Base-by-base conservation (phyloP, 768 basidiomycete species). In the Termitomyces sp. region DNA sequence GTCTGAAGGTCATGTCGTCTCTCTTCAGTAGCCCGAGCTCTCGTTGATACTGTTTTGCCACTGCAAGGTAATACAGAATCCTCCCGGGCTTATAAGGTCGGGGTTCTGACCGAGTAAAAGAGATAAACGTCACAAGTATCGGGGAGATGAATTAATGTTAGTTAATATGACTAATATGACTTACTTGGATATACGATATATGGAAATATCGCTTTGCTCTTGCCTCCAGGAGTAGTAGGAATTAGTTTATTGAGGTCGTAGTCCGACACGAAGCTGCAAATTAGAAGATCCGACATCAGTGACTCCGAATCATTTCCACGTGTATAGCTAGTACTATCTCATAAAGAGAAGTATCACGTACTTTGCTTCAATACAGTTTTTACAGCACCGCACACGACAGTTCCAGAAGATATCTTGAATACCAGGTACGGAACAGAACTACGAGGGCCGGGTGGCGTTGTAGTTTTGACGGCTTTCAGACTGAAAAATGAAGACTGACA, bases 201-300 rank as follows among this genome's bases (percentile, higher is more conserved):
- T 42, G 69, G 71, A 61, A 75, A 75, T 47, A 75, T 68, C 2
- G 69, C 55, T 36, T 67, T 69, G 37, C 57, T 68, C 53, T 64
- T 68, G 45, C 67, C 59, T 44, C 53, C 63, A 16, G 71, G 52
- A 33, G 65, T 47, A 49, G 65, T 57, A 18, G 70, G 70, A 49
- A 72, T 63, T 50, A 65, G 62, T 24, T 58, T 57, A 37, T 27
- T 59, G 16, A 64, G 56, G 12, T 62, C 61, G 24, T 57, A 62
- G 30, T 62, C 57, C 2, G 63, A 62, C 51, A 64, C 60, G 24
- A 64, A 64, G 46, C 63, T 64, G n/a, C n/a, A n/a, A 32, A 30
- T 7, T 8, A 22, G 42, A 24, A 44, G 20, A 26, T 36, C 50
- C 13, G 26, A 46, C 37, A 48, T 53, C 27, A 55, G 50, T 18